Evolutionary conservation across 2,329 filamentous ascomycete genomes (phyloP), one percentile per base, ranked within the genome.

Genomic region (Cladosporium cucumerinum): DNA sequence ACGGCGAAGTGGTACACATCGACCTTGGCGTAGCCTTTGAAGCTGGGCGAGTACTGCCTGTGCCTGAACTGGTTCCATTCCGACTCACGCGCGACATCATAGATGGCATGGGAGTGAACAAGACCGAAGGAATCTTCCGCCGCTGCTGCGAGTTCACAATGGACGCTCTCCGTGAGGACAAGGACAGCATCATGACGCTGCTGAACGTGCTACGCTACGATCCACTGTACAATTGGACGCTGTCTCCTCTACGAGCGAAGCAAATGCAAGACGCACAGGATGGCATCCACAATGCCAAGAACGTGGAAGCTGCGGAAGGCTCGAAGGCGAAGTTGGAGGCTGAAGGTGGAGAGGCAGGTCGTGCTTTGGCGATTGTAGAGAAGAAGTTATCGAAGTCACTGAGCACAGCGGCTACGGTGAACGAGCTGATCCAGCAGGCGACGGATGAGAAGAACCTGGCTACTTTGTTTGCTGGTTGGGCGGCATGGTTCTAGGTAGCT

Each of bases 121-220:
- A 91, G 72, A 96, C 93, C 0, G 96, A 99, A 77, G 95, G 95
- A 3, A 93, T 98, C 0, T 99, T 98, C 81, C 87, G 95, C 8
- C 87, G 96, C n/a, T 98, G 94, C 78, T 99, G 95, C 77, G 96
- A 99, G 76, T 98, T 98, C 76, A 98, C 93, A 0, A 86, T 99
- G 34, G 93, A 97, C 67, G 93, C 96, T 1, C 82, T 99, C 39
- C 89, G 95, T n/a, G 91, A 96, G 72, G 95, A 99, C 76, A 91
- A 91, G 14, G 96, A 97, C 75, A 93, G 90, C 52, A 99, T 99
- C 80, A 98, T 97, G 93, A 98, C 95, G 0, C 93, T 99, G 61
- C 86, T 99, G 23, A 96, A 99, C 74, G 96, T 99, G 25, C 82
- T 99, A 66, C 90, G 96, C n/a, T 98, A 97, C 78, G 95, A 99